phyloP scores from a whole-genome alignment of 371 early-diverging fungal species.

The Syncephalis plumigaleata region DNA sequence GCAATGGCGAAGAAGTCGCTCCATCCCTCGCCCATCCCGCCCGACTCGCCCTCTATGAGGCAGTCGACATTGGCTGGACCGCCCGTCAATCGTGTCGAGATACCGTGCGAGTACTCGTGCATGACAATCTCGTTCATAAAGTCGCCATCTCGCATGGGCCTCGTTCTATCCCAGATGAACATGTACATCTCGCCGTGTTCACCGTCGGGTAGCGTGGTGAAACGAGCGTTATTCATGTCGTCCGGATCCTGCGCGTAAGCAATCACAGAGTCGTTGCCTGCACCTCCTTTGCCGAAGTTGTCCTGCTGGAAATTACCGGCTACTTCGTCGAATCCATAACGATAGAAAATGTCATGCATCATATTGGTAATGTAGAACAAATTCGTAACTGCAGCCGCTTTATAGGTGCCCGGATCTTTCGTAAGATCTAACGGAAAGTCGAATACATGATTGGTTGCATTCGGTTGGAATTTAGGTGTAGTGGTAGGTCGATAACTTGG shows the following conservation, averaged over 20 bases:
- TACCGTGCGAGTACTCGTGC: conserved; percentile 87
- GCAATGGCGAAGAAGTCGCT: conserved; percentile 81
- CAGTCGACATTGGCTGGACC: conserved; percentile 84
- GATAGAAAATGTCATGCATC: conserved; percentile 63
- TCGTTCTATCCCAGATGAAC: conserved; percentile 69
- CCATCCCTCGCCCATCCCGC: conserved; percentile 95
- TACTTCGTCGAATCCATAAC: conserved; percentile 86
- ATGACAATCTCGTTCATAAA: conserved; percentile 82
- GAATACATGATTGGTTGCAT: conserved; percentile 39
- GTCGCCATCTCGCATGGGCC: conserved; percentile 78
- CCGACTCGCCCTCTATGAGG: conserved; percentile 82
- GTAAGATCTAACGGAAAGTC: conserved; percentile 55
- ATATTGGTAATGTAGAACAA: conserved; percentile 87
- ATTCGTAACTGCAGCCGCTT: conserved; percentile 80
- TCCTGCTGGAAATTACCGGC: conserved; percentile 92
- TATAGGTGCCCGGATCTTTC: conserved; percentile 46
- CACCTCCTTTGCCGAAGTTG: conserved; percentile 69
- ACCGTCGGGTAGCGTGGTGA: conserved; percentile 94
- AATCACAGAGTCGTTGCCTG: conserved; percentile 68
- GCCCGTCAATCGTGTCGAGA: conserved; percentile 81
- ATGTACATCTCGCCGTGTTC: conserved; percentile 82
- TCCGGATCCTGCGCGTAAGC: conserved; percentile 92
- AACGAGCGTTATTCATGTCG: conserved; percentile 83
- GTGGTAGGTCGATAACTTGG: conserved; percentile 21
- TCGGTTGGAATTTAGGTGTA: conserved; percentile 37